Evolutionary conservation across 2,329 filamentous ascomycete genomes (phyloP).

Genomic region (Talaromyces sp.): DNA sequence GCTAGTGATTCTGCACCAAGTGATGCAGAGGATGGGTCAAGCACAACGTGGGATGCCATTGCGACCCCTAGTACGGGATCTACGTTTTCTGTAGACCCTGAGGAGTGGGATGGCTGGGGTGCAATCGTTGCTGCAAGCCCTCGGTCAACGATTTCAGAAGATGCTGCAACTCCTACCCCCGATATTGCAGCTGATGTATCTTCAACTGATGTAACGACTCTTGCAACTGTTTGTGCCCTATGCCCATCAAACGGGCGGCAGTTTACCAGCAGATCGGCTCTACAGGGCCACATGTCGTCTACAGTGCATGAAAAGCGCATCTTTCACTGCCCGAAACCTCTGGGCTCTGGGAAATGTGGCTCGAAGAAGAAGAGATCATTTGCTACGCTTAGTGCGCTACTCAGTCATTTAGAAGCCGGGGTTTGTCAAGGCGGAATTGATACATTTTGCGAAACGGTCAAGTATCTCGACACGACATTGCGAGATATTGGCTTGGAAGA

Average conservation of each 20-base stretch:
- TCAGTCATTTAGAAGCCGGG: neutral
- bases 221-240: neutral
- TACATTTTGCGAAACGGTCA: neutral
- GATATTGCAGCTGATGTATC: neutral
- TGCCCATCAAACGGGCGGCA: neutral
- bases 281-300: neutral
- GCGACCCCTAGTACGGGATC: neutral
- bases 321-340: neutral
- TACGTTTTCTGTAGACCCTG: neutral
- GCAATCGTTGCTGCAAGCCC: neutral
- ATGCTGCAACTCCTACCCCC: neutral
- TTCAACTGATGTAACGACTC: neutral
- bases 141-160: neutral
- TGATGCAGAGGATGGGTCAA: neutral
- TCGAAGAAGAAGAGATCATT: neutral
- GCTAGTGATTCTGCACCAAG: too few species aligned
- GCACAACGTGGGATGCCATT: neutral
- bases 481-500: neutral
- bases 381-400: neutral
- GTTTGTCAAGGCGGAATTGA: neutral
- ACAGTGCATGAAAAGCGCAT: neutral
- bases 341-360: neutral
- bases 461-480: neutral
- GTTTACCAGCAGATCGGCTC: neutral
- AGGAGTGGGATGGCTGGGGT: neutral